These are phyloP conservation scores for Pilasporangium apinafurcum DNA, from an alignment of 352 stramenopile genomes.

Conservation along the genomic window DNA sequence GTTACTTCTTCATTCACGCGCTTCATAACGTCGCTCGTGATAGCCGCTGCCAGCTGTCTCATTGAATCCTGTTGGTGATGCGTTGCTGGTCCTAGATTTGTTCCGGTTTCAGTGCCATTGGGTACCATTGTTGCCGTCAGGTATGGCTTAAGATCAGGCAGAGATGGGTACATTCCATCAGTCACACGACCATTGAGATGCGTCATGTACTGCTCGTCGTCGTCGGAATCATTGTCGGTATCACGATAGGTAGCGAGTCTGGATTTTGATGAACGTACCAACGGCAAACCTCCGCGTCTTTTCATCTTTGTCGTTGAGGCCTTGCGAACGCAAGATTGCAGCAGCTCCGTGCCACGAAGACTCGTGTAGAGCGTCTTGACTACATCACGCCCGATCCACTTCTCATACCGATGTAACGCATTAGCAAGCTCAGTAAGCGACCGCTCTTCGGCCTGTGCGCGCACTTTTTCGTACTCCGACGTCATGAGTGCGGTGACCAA, in stretches of 20 bases:
- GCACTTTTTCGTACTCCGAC: constrained; percentile 51
- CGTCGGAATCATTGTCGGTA: too few relatives aligned
- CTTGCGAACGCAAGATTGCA: constrained; percentile 14
- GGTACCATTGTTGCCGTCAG: too few relatives aligned
- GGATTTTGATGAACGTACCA: too few relatives aligned
- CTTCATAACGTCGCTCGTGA: background rate
- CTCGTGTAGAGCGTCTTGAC: constrained; percentile 31
- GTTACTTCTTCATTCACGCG: background rate
- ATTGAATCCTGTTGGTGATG: background rate
- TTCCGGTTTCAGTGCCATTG: too few relatives aligned
- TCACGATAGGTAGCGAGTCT: too few relatives aligned
- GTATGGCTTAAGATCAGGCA: too few relatives aligned
- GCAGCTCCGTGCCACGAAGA: constrained; percentile 18
- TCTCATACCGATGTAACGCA: constrained; percentile 45
- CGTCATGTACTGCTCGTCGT: too few relatives aligned
- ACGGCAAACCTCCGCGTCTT: constrained; percentile 12
- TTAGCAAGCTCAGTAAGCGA: constrained; percentile 35
- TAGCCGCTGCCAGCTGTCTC: background rate
- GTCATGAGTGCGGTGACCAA: constrained; percentile 51
- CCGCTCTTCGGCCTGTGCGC: constrained; percentile 42
- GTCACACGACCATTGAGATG: too few relatives aligned
- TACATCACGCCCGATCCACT: constrained; percentile 31
- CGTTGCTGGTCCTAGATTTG: background rate
- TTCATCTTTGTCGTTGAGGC: constrained; percentile 3
- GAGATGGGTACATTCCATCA: too few relatives aligned